Conservation (phyloP, 768 basidiomycete species). For the Boletus edulis region DNA sequence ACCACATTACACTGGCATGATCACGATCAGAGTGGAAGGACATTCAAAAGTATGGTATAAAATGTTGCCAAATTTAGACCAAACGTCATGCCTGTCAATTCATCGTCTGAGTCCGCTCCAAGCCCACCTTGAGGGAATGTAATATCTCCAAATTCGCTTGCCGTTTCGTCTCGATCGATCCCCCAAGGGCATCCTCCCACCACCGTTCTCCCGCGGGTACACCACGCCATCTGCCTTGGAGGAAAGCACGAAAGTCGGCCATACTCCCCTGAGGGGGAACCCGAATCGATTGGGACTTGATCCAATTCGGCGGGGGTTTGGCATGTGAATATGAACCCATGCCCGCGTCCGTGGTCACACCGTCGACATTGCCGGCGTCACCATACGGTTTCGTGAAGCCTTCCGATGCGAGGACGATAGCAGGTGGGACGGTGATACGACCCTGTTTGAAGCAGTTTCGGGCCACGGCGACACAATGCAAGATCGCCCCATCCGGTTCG, state of each 20-base stretch:
- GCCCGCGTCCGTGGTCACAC: neutral
- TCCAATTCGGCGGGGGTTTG: conserved; percentile 29
- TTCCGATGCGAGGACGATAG: conserved; percentile 55
- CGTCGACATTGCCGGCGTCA: neutral
- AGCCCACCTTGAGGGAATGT: conserved; percentile 18
- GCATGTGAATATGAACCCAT: conserved; percentile 33
- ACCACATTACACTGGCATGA: no score
- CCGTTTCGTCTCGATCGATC: conserved; percentile 40
- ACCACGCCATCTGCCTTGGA: conserved; percentile 60
- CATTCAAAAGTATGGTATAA: neutral
- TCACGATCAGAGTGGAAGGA: no score
- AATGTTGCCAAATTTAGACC: neutral
- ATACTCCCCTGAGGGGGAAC: conserved; percentile 20
- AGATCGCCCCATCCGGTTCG: conserved; percentile 47
- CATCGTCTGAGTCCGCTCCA: conserved; percentile 21
- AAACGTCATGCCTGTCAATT: neutral
- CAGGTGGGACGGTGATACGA: conserved; percentile 72
- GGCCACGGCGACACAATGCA: conserved; percentile 65
- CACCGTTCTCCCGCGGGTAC: conserved; percentile 57
- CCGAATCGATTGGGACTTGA: conserved; percentile 23
- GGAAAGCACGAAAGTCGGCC: conserved; percentile 36
- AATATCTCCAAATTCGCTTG: conserved; percentile 24
- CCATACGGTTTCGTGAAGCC: conserved; percentile 43
- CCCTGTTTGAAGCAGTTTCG: conserved; percentile 68
- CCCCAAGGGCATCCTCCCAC: conserved; percentile 65